phyloP scores from a whole-genome alignment of 139 green algal genomes.

The Chlamydomonas sp. region DNA sequence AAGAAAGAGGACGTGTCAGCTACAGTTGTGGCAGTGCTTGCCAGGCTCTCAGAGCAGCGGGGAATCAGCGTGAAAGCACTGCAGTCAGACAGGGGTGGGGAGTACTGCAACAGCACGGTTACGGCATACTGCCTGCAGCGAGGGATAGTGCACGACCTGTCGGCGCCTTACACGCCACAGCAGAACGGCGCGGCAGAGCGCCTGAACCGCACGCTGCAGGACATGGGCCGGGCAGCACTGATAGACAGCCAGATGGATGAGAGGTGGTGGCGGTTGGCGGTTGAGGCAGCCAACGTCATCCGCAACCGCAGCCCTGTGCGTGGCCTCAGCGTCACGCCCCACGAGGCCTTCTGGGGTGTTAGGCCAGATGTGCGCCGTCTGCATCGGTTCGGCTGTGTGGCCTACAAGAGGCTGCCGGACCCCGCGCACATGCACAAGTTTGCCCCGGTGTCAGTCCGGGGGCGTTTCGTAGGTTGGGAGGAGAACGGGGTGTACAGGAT shows the following conservation, averaged over 20 bases:
- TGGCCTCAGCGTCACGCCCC: not conserved
- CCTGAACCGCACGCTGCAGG: slow-evolving; percentile 42
- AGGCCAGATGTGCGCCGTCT: not conserved
- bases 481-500: not conserved
- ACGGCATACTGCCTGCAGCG: not conserved
- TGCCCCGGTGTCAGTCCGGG: not conserved
- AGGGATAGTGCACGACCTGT: slow-evolving; percentile 27
- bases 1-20: not conserved
- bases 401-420: not conserved
- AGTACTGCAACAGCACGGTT: not conserved
- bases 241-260: not conserved
- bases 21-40: not conserved
- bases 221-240: not conserved
- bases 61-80: not conserved
- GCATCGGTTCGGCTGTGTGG: not conserved
- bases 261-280: not conserved
- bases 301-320: not conserved
- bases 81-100: slow-evolving; percentile 11
- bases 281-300: not conserved
- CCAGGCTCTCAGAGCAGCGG: not conserved
- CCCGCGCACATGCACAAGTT: not conserved
- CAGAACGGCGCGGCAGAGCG: slow-evolving; percentile 52
- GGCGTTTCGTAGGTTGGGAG: not conserved
- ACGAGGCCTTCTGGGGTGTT: not conserved
- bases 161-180: slow-evolving; percentile 42